Base-by-base conservation (phyloP, 176 grass and related monocot genomes). In the Zizania latifolia region DNA sequence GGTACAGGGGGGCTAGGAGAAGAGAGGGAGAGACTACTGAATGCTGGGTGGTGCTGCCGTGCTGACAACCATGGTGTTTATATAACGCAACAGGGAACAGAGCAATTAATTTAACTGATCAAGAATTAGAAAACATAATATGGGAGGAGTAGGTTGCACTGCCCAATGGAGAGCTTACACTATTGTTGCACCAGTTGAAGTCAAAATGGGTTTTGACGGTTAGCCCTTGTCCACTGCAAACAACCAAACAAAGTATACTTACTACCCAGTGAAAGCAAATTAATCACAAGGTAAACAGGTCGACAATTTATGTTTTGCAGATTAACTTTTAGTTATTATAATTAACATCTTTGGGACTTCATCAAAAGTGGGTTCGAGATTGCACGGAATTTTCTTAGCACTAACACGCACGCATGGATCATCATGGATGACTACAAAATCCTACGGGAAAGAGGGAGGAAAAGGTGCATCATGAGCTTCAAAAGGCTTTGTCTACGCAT, bases 71-170 rank as follows among this genome's bases (percentile, higher is more conserved):
- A 58, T 41, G 26, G 62, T 43, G 71, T 32, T 84, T 85, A 87
- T 93, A 90, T 90, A 90, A 67, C 6, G 58, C 41, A 21, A 38
- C 5, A 75, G 8, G 76, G 63, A 27, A 22, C 40, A 36, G 30
- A 36, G 10, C 32, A 35, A 10, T 53, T 53, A 53, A 53, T 53
- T 53, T 53, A 53, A 53, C 48, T 53, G n/a, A 53, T 53, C 48
- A 53, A 53, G n/a, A n/a, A 6, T 53, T 22, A 58, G 46, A 13
- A 30, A 34, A 14, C 62, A 74, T 50, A 78, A 8, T 77, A 69
- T 31, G 39, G 3, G 60, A 72, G 81, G 65, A 75, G 55, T 68
- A 86, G 83, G 79, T 86, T 69, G 76, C 76, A 54, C 87, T 87
- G 80, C 87, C 72, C 84, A 63, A 86, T 78, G 61, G 45, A 62